phyloP scores from a whole-genome alignment of 768 basidiomycete genomes.

The Rhodotorula paludigena region DNA sequence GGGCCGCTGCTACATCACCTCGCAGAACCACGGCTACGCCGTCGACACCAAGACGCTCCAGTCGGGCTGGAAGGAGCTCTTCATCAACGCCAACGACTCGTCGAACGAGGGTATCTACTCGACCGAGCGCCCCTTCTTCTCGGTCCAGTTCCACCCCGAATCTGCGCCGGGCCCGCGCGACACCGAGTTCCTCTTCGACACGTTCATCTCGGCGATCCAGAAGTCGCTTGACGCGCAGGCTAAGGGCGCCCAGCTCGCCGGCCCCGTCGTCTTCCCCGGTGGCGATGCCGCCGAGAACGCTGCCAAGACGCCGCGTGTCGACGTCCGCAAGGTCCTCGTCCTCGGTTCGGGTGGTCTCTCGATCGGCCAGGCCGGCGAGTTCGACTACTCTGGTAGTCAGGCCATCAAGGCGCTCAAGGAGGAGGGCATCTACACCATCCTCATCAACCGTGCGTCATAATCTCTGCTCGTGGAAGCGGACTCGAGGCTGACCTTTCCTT shows the following conservation, averaged over 20 bases:
- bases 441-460: constrained; percentile 64
- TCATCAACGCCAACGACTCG: constrained; percentile 91
- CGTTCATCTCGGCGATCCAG: constrained; percentile 81
- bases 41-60: constrained; percentile 77
- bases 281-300: constrained; percentile 72
- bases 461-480: no score
- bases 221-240: constrained; percentile 55
- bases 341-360: constrained; percentile 96
- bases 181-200: constrained; percentile 97
- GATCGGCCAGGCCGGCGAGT: constrained; percentile 98
- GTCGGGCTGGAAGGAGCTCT: constrained; percentile 83
- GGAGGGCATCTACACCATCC: constrained; percentile 97
- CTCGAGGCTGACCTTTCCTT: background rate
- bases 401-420: constrained; percentile 99
- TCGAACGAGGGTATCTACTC: constrained; percentile 98
- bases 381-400: constrained; percentile 98
- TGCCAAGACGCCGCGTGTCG: constrained; percentile 56
- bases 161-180: constrained; percentile 93
- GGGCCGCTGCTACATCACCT: constrained; percentile 97
- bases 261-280: constrained; percentile 52
- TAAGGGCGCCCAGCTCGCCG: constrained; percentile 46
- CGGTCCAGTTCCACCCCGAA: constrained; percentile 98
- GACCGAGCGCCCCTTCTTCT: constrained; percentile 89
- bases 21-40: constrained; percentile 97
- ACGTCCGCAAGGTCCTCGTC: constrained; percentile 89